phyloP scores from a whole-genome alignment of 73 alveolate genomes.

The Paramecium sonneborni region DNA sequence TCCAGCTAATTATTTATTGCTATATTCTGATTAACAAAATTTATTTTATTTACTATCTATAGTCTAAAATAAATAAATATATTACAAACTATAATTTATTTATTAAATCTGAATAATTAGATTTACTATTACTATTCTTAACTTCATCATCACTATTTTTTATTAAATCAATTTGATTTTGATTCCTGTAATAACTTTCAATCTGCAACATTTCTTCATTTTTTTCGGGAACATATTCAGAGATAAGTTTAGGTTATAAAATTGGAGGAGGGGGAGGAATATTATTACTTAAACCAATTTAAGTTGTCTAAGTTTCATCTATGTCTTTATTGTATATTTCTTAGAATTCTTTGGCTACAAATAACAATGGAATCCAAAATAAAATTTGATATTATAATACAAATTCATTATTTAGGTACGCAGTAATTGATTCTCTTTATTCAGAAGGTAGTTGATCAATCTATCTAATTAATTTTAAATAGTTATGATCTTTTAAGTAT shows the following conservation, averaged over 20 bases:
- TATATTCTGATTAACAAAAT: not conserved
- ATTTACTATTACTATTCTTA: not conserved
- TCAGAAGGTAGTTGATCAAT: not conserved
- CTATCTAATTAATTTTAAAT: not conserved
- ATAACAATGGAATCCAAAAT: not conserved
- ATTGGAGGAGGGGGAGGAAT: not conserved
- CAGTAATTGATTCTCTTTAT: not conserved
- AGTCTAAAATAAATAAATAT: not conserved
- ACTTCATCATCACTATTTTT: not conserved
- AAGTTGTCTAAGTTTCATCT: not conserved
- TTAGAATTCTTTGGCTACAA: not conserved
- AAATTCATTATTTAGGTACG: not conserved
- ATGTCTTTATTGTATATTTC: not conserved
- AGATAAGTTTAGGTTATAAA: not conserved
- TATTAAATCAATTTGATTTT: not conserved
- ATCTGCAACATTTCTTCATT: not conserved
- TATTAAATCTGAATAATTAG: not conserved
- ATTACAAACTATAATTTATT: conserved; percentile 10
- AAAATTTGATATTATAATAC: not conserved
- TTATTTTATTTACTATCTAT: not conserved
- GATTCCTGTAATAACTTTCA: not conserved
- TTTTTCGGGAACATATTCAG: conserved; percentile 3
- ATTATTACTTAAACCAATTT: not conserved
- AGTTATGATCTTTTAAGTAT: not conserved
- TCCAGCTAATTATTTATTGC: not conserved